Percentiles rank a stretch among this genome's conserved stretches.
These are phyloP conservation scores for Penicillium hordei DNA, from an alignment of 2,329 filamentous ascomycete genomes.

Conservation along the genomic window DNA sequence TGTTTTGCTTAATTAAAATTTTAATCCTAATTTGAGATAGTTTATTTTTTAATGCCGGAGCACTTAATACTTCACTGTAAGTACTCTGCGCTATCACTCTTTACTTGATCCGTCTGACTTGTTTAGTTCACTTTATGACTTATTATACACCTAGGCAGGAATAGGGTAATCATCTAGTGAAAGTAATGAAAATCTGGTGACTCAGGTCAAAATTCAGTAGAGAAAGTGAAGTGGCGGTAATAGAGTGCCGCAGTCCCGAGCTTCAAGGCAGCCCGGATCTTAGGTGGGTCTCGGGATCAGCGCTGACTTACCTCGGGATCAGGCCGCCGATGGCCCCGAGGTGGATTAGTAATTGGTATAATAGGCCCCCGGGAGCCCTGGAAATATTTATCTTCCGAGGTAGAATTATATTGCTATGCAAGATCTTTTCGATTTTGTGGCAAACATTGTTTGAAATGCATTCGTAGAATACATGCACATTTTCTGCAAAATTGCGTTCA, in stretches of 20 bases:
- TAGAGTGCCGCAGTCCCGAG: background rate
- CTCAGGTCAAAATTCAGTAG: background rate
- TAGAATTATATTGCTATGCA: background rate
- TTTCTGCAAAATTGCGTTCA: conserved; percentile 16
- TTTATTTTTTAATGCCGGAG: background rate
- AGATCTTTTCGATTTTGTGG: background rate
- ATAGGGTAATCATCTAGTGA: background rate
- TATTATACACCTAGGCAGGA: no score
- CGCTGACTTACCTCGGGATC: background rate
- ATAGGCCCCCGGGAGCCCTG: background rate
- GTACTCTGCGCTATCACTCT: background rate
- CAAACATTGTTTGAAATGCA: background rate
- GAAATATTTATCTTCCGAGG: background rate
- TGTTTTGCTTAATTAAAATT: background rate
- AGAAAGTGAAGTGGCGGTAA: background rate
- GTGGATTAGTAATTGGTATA: background rate
- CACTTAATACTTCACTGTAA: background rate
- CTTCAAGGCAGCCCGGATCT: background rate
- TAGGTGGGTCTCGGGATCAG: conserved; percentile 1
- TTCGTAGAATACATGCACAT: background rate
- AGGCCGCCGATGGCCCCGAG: background rate
- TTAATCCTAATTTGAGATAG: background rate
- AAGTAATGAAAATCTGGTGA: background rate
- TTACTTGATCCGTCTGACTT: background rate
- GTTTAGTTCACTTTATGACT: background rate